phyloP scores from a whole-genome alignment of 352 stramenopile genomes.

The Globisporangium rhizosaccharum region DNA sequence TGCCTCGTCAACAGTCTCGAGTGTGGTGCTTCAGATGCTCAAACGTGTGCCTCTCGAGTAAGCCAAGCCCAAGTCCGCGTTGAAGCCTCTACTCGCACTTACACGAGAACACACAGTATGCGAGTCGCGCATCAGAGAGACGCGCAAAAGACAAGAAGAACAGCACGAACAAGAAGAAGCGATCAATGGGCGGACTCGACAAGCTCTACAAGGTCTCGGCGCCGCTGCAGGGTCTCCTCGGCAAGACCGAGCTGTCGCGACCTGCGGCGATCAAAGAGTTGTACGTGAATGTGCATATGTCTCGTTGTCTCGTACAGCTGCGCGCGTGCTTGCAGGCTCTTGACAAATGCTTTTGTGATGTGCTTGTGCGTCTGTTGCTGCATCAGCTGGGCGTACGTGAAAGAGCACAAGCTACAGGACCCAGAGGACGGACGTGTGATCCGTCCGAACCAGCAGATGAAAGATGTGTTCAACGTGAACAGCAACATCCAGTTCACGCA shows the following conservation, averaged over 20 bases:
- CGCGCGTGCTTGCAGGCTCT: background rate
- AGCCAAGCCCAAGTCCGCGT: too few species aligned
- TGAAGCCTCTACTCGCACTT: too few species aligned
- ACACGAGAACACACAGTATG: background rate
- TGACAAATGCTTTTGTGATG: background rate
- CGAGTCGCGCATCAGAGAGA: background rate
- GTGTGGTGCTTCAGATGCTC: too few species aligned
- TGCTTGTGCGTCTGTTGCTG: background rate
- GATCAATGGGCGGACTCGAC: constrained; percentile 13
- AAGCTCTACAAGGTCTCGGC: constrained; percentile 63
- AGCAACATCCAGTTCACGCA: constrained; percentile 67
- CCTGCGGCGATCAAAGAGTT: constrained; percentile 72
- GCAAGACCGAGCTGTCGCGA: constrained; percentile 65
- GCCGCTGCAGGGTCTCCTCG: constrained; percentile 49
- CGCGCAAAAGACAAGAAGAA: background rate
- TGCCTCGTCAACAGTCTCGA: too few species aligned
- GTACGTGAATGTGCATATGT: constrained; percentile 26
- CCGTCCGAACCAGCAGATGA: constrained; percentile 61
- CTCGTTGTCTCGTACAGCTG: background rate
- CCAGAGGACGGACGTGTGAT: constrained; percentile 64
- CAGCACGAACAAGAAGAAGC: background rate
- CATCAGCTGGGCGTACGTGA: constrained; percentile 67
- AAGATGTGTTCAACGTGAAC: constrained; percentile 54
- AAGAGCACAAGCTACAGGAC: constrained; percentile 72
- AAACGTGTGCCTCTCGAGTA: too few species aligned